phyloP scores from a whole-genome alignment of 768 basidiomycete genomes.

The Termitomyces sp. region DNA sequence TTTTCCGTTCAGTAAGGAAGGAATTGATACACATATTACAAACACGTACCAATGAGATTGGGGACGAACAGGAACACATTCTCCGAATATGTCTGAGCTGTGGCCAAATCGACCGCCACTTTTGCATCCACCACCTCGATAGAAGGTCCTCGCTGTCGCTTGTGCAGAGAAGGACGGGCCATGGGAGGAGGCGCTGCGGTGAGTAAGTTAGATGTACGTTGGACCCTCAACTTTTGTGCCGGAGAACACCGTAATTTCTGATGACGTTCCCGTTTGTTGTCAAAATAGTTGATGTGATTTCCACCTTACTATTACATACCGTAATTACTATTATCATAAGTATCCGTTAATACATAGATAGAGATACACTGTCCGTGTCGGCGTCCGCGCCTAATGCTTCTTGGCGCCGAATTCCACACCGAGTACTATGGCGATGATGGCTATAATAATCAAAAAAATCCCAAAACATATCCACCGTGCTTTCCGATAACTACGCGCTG shows the following conservation, averaged over 20 bases:
- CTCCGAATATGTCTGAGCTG: constrained; percentile 83
- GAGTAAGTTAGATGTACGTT: not conserved
- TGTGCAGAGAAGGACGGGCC: constrained; percentile 31
- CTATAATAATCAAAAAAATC: constrained; percentile 50
- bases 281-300: not conserved
- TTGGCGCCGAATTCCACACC: constrained; percentile 38
- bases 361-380: not conserved
- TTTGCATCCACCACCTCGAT: constrained; percentile 80
- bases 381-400: constrained; percentile 8
- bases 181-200: constrained; percentile 14
- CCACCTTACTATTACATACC: not conserved
- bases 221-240: constrained; percentile 15
- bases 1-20: constrained; percentile 27
- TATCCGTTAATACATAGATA: constrained; percentile 1
- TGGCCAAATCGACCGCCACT: constrained; percentile 83
- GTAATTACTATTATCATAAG: not conserved
- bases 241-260: constrained; percentile 18
- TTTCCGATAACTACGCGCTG: constrained; percentile 65
- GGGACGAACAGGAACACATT: constrained; percentile 98
- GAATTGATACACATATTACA: constrained; percentile 4
- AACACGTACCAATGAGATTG: constrained; percentile 83
- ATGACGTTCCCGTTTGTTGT: constrained; percentile 14
- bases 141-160: constrained; percentile 47
- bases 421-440: constrained; percentile 58
- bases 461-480: constrained; percentile 88